A percentile compares a stretch with the other conserved stretches of the same genome.
Evolutionary conservation across 1,139 yeast species (phyloP).

Genomic region (Sugiyamaella japonica): DNA sequence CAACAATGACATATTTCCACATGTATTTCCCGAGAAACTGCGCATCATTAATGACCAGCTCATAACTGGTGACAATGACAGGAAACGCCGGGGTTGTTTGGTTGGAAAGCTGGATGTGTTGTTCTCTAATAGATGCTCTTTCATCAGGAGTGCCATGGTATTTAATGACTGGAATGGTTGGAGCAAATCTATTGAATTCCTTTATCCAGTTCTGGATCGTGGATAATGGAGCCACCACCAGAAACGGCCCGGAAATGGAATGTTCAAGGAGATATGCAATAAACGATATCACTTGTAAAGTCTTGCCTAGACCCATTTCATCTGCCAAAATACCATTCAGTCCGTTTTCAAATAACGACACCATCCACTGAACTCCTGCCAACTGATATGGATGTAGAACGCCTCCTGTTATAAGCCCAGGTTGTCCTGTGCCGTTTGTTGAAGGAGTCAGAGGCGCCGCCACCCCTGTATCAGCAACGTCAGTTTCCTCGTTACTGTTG

Average conservation of each 20-base stretch:
- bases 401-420: conserved; percentile 65
- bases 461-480: no score
- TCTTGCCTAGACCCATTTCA: conserved; percentile 59
- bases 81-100: conserved; percentile 48
- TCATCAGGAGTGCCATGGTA: conserved; percentile 84
- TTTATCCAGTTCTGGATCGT: conserved; percentile 82
- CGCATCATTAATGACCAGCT: conserved; percentile 70
- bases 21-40: conserved; percentile 66
- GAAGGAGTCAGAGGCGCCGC: conserved; percentile 4
- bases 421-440: conserved; percentile 48
- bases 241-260: conserved; percentile 79
- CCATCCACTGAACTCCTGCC: conserved; percentile 89
- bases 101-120: conserved; percentile 61
- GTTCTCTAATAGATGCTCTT: conserved; percentile 35
- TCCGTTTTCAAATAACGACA: conserved; percentile 87
- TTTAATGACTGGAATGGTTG: conserved; percentile 55
- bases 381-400: conserved; percentile 77
- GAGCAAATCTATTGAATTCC: conserved; percentile 72
- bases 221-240: conserved; percentile 84
- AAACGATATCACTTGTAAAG: conserved; percentile 51
- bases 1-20: conserved; percentile 55
- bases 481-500: no score
- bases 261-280: conserved; percentile 68
- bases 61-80: conserved; percentile 80
- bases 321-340: conserved; percentile 62